phyloP scores from a whole-genome alignment of 192 early-diverging fungal genomes.

The Hyaloraphidium curvatum region DNA sequence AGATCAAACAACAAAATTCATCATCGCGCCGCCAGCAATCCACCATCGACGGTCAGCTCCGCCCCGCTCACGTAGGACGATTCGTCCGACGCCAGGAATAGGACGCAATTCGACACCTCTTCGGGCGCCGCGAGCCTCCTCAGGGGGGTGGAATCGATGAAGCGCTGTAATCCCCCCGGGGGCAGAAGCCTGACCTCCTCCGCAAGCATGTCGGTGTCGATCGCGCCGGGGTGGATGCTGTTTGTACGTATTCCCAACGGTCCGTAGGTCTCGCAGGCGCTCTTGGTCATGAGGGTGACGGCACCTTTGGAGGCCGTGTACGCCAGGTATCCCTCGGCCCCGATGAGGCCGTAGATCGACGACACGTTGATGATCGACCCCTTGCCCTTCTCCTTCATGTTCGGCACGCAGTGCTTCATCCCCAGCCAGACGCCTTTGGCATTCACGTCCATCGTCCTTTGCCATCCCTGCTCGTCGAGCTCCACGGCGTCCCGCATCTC shows the following conservation, averaged over 20 bases:
- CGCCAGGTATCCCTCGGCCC: too few relatives aligned
- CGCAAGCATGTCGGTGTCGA: too few relatives aligned
- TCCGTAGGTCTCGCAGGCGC: too few relatives aligned
- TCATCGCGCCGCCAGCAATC: conserved; percentile 53
- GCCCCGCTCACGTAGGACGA: conserved; percentile 57
- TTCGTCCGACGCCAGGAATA: conserved; percentile 72
- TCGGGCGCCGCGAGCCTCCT: too few relatives aligned
- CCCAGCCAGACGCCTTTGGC: conserved; percentile 82
- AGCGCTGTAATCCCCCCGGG: too few relatives aligned
- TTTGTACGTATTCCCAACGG: too few relatives aligned
- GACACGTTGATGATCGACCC: conserved; percentile 72
- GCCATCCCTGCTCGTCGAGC: conserved; percentile 61
- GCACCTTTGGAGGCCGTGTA: conserved; percentile 78
- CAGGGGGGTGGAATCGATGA: too few relatives aligned
- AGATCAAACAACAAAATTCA: too few relatives aligned
- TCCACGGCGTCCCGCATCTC: conserved; percentile 34
- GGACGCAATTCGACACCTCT: too few relatives aligned
- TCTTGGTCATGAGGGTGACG: conserved; percentile 68
- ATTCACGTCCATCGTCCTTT: conserved; percentile 59
- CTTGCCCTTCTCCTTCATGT: conserved; percentile 48
- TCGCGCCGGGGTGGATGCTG: too few relatives aligned
- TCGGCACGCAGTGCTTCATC: conserved; percentile 60
- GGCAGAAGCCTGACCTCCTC: too few relatives aligned
- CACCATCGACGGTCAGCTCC: conserved; percentile 67
- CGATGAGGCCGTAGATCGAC: conserved; percentile 55